A percentile compares a stretch with the other conserved stretches of the same genome.
phyloP scores from a whole-genome alignment of 1,284 basidiomycete species.

The Trametes sp. region DNA sequence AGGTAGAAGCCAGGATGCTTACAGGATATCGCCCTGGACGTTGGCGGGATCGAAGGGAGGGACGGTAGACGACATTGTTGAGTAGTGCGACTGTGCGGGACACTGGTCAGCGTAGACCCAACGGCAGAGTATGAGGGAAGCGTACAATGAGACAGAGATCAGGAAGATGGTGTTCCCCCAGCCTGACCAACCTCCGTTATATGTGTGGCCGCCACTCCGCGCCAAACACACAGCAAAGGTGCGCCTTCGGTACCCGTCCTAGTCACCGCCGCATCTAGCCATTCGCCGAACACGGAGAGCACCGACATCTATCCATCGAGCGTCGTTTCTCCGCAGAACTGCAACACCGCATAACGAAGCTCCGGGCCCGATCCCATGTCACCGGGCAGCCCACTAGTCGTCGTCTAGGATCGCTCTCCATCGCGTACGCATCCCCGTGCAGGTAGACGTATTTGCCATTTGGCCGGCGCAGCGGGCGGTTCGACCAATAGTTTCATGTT shows the following conservation, averaged over 20 bases:
- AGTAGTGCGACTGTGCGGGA: neutral
- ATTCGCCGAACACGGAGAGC: neutral
- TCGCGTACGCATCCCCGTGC: neutral
- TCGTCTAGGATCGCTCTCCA: neutral
- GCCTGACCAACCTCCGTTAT: neutral
- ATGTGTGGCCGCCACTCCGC: slow-evolving; percentile 7
- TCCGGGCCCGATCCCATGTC: neutral
- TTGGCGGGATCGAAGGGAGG: slow-evolving; percentile 46
- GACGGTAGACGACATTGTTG: slow-evolving; percentile 19
- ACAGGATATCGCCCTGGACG: slow-evolving; percentile 60
- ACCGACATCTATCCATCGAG: neutral
- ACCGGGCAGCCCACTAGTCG: neutral
- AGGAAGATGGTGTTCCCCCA: neutral
- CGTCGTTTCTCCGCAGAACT: neutral
- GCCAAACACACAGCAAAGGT: neutral
- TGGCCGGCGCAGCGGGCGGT: slow-evolving; percentile 7
- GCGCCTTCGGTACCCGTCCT: neutral
- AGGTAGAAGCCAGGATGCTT: slow-evolving; percentile 20
- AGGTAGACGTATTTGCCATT: neutral
- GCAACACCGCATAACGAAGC: neutral
- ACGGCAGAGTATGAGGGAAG: neutral
- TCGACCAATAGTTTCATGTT: slow-evolving; percentile 4
- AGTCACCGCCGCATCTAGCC: neutral
- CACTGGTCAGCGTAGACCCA: neutral
- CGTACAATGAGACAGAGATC: neutral